A percentile compares a stretch with the other conserved stretches of the same genome.
phyloP scores from a whole-genome alignment of 139 green algal genomes.

The Auxenochlorella pyrenoidosa region DNA sequence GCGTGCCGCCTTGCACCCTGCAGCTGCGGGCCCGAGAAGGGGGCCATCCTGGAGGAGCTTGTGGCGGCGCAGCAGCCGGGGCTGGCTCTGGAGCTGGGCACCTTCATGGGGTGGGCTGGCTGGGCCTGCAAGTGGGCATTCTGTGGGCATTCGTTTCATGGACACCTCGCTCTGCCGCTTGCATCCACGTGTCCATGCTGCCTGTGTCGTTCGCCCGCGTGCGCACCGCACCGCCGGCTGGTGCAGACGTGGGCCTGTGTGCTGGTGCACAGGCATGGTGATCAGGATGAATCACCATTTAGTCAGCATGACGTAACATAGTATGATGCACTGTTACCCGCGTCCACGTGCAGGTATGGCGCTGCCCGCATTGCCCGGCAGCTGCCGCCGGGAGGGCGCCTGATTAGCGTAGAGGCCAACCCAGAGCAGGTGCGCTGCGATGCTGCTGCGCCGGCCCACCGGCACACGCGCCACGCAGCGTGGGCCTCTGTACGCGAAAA shows the following conservation, averaged over 20 bases:
- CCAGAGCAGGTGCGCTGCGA: constrained; percentile 13
- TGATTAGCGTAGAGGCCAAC: constrained; percentile 23
- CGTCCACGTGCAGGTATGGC: constrained; percentile 17
- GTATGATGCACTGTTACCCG: no score
- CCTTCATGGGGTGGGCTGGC: constrained; percentile 31
- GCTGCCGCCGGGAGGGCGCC: constrained; percentile 31
- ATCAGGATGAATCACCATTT: no score
- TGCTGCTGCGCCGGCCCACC: background rate
- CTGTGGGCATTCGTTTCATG: no score
- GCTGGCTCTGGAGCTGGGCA: constrained; percentile 45
- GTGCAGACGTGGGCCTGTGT: no score
- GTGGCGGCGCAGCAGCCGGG: constrained; percentile 22
- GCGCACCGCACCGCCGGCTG: no score
- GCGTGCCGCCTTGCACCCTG: background rate
- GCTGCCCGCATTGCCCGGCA: constrained; percentile 9
- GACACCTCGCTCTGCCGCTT: no score
- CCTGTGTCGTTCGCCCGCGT: no score
- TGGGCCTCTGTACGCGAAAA: no score
- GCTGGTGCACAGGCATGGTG: no score
- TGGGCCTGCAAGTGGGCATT: no score
- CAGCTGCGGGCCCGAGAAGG: constrained; percentile 44
- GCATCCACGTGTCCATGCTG: no score
- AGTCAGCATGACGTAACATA: no score
- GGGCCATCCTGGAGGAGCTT: constrained; percentile 36
- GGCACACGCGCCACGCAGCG: background rate